Evolutionary conservation across 1,139 yeast species (phyloP).

Genomic region (Torulaspora pretoriensis): DNA sequence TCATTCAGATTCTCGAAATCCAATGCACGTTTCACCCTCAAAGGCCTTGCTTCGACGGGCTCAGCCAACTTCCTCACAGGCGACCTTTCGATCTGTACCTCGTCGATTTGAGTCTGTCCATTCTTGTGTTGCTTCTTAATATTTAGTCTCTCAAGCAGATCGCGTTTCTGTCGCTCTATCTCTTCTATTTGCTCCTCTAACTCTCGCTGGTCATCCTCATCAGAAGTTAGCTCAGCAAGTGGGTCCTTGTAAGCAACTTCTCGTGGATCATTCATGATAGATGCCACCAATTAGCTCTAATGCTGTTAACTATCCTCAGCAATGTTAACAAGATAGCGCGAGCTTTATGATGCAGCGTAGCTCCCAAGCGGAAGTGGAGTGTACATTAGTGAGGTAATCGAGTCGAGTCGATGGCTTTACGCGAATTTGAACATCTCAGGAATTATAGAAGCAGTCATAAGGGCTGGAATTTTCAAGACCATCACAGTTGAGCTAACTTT

Average conservation of each 20-base stretch:
- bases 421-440: no score
- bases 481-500: no score
- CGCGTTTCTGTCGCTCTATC: conserved; percentile 28
- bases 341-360: no score
- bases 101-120: conserved; percentile 25
- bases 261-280: conserved; percentile 31
- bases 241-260: conserved; percentile 23
- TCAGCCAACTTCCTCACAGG: conserved; percentile 19
- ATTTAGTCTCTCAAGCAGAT: conserved; percentile 24
- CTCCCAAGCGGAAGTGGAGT: background rate
- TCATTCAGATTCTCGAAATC: conserved; percentile 15
- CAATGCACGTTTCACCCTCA: conserved; percentile 4
- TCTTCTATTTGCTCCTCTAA: conserved; percentile 29
- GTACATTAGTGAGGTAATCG: background rate
- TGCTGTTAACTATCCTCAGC: background rate
- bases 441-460: no score
- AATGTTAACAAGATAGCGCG: background rate
- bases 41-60: background rate
- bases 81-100: conserved; percentile 27
- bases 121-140: conserved; percentile 16
- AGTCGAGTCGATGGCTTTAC: no score
- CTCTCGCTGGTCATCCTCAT: conserved; percentile 25
- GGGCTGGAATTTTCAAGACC: no score
- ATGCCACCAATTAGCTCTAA: background rate
- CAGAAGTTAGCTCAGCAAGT: conserved; percentile 27